Conservation (phyloP, 495 filamentous ascomycete species). For the Apodospora peruviana region DNA sequence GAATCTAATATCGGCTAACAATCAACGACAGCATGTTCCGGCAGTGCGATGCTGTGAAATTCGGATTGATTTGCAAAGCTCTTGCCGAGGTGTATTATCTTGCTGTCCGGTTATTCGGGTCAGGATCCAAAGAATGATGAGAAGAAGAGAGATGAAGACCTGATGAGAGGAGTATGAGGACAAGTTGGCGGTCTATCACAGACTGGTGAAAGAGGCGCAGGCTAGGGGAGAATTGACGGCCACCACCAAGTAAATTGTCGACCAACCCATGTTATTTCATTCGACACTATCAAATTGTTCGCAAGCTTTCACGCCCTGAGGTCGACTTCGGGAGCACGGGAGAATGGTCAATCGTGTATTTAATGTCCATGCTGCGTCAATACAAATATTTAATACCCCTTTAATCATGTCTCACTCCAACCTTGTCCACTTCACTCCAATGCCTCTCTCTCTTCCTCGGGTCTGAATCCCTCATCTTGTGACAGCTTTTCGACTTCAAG, state of each 20-base stretch:
- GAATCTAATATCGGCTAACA: background rate
- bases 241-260: background rate
- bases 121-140: too few relatives aligned
- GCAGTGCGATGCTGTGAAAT: conserved; percentile 16
- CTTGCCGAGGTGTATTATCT: conserved; percentile 41
- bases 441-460: too few relatives aligned
- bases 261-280: background rate
- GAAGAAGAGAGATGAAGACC: conserved; percentile 21
- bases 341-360: background rate
- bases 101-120: conserved; percentile 40
- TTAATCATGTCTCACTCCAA: background rate
- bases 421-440: too few relatives aligned
- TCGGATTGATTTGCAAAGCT: conserved; percentile 20
- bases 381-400: background rate
- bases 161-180: conserved; percentile 25
- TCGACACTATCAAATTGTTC: too few relatives aligned
- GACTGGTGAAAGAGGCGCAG: conserved; percentile 25
- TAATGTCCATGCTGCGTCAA: background rate
- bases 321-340: too few relatives aligned
- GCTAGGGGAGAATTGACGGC: conserved; percentile 7
- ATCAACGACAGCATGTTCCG: conserved; percentile 21
- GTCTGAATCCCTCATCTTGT: too few relatives aligned
- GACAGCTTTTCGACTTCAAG: background rate
- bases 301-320: too few relatives aligned
- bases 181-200: conserved; percentile 25